Evolutionary conservation across 139 green algal species (phyloP), one percentile per base, ranked within the genome.

Genomic region (Coccomyxa sp.): DNA sequence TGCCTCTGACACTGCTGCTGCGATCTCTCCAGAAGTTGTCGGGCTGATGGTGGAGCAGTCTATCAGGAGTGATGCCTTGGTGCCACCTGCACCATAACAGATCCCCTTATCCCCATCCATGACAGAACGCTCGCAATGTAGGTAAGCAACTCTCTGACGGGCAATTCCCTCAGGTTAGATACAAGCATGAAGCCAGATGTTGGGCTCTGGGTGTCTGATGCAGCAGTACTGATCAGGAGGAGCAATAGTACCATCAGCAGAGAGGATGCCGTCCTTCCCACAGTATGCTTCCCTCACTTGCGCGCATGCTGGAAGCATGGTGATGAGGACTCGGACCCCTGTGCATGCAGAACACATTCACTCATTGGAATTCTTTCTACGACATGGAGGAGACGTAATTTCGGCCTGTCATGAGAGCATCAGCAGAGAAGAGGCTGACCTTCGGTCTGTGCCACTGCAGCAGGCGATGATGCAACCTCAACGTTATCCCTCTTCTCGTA

Each of bases 11-110:
- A 75, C 88, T 2, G 70, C 80, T 6, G 75, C 77, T 0, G 84
- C 81, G 50, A 92, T 27, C 18, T 82, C 68, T 5, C 70, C 54
- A 10, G 77, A 73, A 3, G 85, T 89, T 34, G 72, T 24, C 7
- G 88, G 88, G 68, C 91, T 86, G 3, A 92, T 87, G 31, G 88
- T 92, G 72, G 79, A 87, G 36, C 55, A 85, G 70, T 92, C 88
- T 14, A 92, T 83, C 3, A 92, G 76, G 41, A 92, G 75, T 8
- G 54, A 40, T 9, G 81, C 44, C 29, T 70, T 40, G 9, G 84
- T 10, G n/a, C 72, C 70, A 6, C 68, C 76, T 80, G 39, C 39
- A 64, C 39, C 12, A 22, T 6, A 38, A 8, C n/a, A n/a, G n/a
- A n/a, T n/a, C n/a, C n/a, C n/a, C n/a, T n/a, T n/a, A n/a, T n/a